These are phyloP conservation scores for Cardamine occulta DNA, from an alignment of 345 rosid genomes.

Conservation along the genomic window DNA sequence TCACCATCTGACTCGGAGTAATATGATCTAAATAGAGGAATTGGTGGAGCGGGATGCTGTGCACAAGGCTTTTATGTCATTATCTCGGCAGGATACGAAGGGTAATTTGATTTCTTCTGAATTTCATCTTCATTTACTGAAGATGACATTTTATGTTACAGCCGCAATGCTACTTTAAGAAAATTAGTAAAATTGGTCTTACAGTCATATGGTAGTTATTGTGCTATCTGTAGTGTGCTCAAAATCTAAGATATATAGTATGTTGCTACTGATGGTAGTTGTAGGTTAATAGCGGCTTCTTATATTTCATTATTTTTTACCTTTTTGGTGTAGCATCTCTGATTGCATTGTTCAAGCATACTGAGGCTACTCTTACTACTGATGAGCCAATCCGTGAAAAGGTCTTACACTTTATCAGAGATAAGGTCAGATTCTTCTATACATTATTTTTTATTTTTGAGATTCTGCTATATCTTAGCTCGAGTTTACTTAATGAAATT, in stretches of 20 bases:
- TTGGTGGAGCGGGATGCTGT: conserved; percentile 90
- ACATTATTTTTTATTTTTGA: background rate
- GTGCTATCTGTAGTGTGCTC: background rate
- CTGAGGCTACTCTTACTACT: conserved; percentile 56
- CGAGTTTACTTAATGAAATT: background rate
- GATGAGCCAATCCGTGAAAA: conserved; percentile 78
- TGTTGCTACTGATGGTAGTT: conserved; percentile 6
- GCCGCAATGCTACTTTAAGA: background rate
- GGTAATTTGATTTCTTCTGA: conserved; percentile 52
- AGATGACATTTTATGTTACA: background rate
- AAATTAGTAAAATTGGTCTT: background rate
- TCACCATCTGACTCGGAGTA: conserved; percentile 16
- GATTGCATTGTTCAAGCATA: conserved; percentile 78
- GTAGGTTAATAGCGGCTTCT: background rate
- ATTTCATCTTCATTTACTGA: background rate
- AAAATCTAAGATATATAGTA: background rate
- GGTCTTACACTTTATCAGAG: conserved; percentile 75
- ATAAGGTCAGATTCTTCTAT: conserved; percentile 60
- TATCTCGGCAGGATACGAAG: conserved; percentile 86
- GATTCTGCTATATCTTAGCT: background rate
- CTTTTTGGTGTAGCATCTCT: conserved; percentile 64
- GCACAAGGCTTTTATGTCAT: conserved; percentile 87
- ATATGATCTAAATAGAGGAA: conserved; percentile 56
- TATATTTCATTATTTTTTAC: background rate
- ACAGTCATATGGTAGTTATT: background rate